These are phyloP conservation scores for Lentinus tigrinus DNA, from an alignment of 768 basidiomycete species.

Conservation along the genomic window DNA sequence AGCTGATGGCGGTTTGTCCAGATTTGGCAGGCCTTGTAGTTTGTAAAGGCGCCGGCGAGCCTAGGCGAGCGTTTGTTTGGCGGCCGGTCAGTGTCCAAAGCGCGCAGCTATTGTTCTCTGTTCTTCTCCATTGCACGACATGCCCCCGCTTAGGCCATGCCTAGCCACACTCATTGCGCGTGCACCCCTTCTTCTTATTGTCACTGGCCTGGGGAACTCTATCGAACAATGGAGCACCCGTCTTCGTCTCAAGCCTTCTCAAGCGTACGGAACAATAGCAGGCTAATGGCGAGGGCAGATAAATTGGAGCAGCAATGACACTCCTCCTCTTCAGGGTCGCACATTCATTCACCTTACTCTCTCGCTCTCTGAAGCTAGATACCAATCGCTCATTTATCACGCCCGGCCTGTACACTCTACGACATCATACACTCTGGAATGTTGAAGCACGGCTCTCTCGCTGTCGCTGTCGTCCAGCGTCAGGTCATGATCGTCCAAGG, in stretches of 20 bases:
- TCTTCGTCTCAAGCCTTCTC: background rate
- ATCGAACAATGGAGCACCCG: background rate
- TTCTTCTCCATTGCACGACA: background rate
- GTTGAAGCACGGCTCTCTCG: constrained; percentile 50
- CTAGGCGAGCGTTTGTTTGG: too few species aligned
- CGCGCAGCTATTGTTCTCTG: background rate
- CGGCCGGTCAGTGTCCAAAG: too few species aligned
- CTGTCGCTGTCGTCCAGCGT: constrained; percentile 67
- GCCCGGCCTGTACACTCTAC: background rate
- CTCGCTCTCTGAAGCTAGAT: background rate
- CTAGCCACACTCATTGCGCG: too few species aligned
- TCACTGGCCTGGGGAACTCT: background rate
- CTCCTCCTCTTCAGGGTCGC: background rate
- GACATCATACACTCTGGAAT: background rate
- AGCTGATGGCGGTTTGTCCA: too few species aligned
- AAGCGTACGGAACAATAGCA: background rate
- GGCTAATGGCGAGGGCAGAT: background rate
- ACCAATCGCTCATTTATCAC: background rate
- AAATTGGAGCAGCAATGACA: background rate
- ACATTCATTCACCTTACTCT: background rate
- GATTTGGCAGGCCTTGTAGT: too few species aligned
- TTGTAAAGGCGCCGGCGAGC: too few species aligned
- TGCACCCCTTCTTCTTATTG: background rate
- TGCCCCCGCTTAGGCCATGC: background rate
- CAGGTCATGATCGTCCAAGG: constrained; percentile 72